phyloP scores from a whole-genome alignment of 1,139 yeast species.

The Lizanozyma gosingica region DNA sequence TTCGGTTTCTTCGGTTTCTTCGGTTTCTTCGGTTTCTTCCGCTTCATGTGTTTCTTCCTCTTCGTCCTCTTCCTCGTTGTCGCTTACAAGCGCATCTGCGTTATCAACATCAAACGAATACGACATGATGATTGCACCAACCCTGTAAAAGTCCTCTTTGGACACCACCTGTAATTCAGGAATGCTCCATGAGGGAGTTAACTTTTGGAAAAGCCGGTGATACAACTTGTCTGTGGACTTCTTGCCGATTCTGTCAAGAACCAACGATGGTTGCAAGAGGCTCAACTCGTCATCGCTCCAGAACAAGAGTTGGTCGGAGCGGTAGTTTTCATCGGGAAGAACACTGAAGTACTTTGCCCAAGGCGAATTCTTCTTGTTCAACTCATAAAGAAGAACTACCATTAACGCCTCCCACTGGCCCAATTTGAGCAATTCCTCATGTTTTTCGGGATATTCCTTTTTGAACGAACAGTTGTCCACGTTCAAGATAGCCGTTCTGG shows the following conservation, averaged over 20 bases:
- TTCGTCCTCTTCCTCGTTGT: conserved; percentile 10
- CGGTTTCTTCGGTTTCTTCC: conserved; percentile 9
- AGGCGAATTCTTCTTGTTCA: conserved; percentile 33
- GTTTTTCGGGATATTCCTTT: conserved; percentile 23
- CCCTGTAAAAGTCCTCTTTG: conserved; percentile 52
- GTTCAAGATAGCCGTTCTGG: conserved; percentile 50
- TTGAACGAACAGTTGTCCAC: conserved; percentile 46
- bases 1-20: conserved; percentile 2
- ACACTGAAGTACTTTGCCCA: conserved; percentile 70
- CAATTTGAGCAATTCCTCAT: conserved; percentile 29
- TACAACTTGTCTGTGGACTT: conserved; percentile 59
- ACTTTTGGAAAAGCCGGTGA: conserved; percentile 17
- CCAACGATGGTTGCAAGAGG: conserved; percentile 57
- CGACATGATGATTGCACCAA: conserved; percentile 53
- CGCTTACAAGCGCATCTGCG: conserved; percentile 12
- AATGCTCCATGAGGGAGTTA: conserved; percentile 16
- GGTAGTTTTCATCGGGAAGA: conserved; percentile 41
- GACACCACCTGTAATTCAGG: conserved; percentile 25
- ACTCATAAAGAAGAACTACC: conserved; percentile 55
- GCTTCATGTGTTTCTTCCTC: conserved; percentile 14
- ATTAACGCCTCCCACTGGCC: conserved; percentile 77
- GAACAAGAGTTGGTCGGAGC: conserved; percentile 44
- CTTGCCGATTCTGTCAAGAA: conserved; percentile 62
- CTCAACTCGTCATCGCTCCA: conserved; percentile 56
- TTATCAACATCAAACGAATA: conserved; percentile 33